Evolutionary conservation across 306 rosid genomes (phyloP), one percentile per base, ranked within the genome.

Genomic region (Oemleria cerasiformis): DNA sequence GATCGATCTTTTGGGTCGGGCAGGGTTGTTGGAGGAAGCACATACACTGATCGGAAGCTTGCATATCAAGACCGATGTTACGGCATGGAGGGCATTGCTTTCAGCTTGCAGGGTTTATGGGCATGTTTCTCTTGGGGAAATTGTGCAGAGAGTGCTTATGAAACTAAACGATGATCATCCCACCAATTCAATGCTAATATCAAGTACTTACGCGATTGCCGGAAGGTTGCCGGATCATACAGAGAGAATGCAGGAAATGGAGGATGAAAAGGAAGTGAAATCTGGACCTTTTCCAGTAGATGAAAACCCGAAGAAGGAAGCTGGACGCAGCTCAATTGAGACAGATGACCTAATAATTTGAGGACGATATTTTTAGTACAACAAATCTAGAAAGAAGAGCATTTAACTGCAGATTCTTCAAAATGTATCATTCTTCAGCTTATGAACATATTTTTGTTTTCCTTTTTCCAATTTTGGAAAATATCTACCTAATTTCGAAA

Each of bases 11-110:
- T 75, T 90, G 67, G 93, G 96, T 60, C 83, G 96, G 53, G 88
- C 90, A 10, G 96, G 96, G 59, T 77, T 90, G 86, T 67, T 86
- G 48, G 82, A 79, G 67, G 94, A 90, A 86, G 94, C 92, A 42
- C 80, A 83, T 80, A 63, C 65, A 67, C 75, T 90, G 38, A 83
- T 90, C 43, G 78, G 79, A 63, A 78, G 86, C 85, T 74, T 88
- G 84, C 90, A 88, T 51, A 74, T 73, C 17, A 76, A 79, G 79
- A 71, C 82, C 6, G 94, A 90, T 73, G 71, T 82, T 48, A 88
- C 90, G 4, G 87, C 92, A 51, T 88, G 96, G 94, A 90, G 90
- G 14, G 81, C 90, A 8, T 63, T 90, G 76, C 94, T 88, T 69
- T 82, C 92, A 3, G 87, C 94, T 45, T 90, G 92, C 67, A 79